These are phyloP conservation scores for Suillus plorans DNA, from an alignment of 768 basidiomycete genomes.

Conservation along the genomic window DNA sequence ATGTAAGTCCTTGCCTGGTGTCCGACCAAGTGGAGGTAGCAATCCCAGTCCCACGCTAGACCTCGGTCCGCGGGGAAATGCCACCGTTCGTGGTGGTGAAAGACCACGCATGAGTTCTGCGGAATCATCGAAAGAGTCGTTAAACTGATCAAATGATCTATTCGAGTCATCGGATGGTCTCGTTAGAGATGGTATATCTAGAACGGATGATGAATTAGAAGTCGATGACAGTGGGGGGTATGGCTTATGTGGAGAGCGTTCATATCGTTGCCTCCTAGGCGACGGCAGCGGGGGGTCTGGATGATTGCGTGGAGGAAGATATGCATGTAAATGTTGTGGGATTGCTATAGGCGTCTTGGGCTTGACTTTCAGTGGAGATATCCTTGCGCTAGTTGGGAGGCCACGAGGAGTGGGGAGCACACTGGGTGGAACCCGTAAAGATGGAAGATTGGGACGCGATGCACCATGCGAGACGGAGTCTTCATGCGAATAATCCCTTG, in stretches of 20 bases:
- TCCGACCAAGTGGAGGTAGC: slow-evolving; percentile 47
- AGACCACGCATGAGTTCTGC: slow-evolving; percentile 41
- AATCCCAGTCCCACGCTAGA: slow-evolving; percentile 32
- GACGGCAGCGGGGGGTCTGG: slow-evolving; percentile 51
- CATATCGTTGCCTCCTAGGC: slow-evolving; percentile 31
- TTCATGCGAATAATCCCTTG: slow-evolving; percentile 33
- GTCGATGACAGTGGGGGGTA: slow-evolving; percentile 35
- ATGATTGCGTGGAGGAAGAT: slow-evolving; percentile 67
- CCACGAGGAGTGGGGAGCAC: slow-evolving; percentile 37
- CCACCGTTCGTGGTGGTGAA: slow-evolving; percentile 56
- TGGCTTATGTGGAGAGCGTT: slow-evolving; percentile 30
- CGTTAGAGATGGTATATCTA: slow-evolving; percentile 56
- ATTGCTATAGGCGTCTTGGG: slow-evolving; percentile 54
- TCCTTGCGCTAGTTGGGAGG: slow-evolving; percentile 26
- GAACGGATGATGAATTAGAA: slow-evolving; percentile 25
- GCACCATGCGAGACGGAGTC: slow-evolving; percentile 49
- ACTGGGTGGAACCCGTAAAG: slow-evolving; percentile 26
- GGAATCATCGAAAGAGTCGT: slow-evolving; percentile 39
- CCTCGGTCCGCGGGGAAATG: slow-evolving; percentile 44
- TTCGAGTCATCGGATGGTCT: slow-evolving; percentile 36
- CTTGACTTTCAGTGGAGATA: slow-evolving; percentile 57
- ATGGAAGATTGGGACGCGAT: slow-evolving; percentile 50
- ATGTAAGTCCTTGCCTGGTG: slow-evolving; percentile 58
- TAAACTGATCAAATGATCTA: slow-evolving; percentile 32
- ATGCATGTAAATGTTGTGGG: slow-evolving; percentile 56